A percentile compares a stretch with the other conserved stretches of the same genome.
Evolutionary conservation across 2,329 filamentous ascomycete genomes (phyloP).

Genomic region (Ceratocystiopsis minuta): DNA sequence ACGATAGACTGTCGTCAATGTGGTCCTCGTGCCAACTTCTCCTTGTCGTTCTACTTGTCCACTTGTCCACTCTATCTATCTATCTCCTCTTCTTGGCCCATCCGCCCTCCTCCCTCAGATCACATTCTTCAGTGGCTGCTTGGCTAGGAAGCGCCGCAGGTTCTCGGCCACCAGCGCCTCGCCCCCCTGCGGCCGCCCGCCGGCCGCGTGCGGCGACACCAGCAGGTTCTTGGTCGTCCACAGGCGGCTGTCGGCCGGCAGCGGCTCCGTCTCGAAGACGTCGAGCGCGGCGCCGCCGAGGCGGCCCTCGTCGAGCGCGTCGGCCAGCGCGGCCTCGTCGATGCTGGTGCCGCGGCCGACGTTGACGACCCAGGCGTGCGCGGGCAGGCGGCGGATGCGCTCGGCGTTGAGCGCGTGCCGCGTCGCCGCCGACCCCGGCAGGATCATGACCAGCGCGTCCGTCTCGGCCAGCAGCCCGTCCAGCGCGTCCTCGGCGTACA

Average conservation of each 20-base stretch:
- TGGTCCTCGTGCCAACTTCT: no score
- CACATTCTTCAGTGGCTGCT: constrained; percentile 38
- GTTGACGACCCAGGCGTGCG: constrained; percentile 26
- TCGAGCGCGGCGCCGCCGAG: constrained; percentile 32
- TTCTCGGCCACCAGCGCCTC: constrained; percentile 44
- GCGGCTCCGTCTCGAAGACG: constrained; percentile 27
- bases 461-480: constrained; percentile 21
- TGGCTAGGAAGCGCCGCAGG: constrained; percentile 38
- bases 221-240: constrained; percentile 12
- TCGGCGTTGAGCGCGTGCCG: constrained; percentile 22
- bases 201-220: constrained; percentile 23
- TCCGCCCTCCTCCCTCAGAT: constrained; percentile 5
- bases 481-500: constrained; percentile 22
- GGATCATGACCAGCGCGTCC: constrained; percentile 30
- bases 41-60: no score
- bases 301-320: constrained; percentile 23
- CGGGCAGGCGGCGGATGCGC: constrained; percentile 20
- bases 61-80: no score
- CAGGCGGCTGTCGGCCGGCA: constrained; percentile 18
- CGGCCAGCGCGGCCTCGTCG: constrained; percentile 29
- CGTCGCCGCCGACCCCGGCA: constrained; percentile 23
- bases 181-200: constrained; percentile 40
- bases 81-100: no score
- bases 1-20: no score
- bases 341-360: constrained; percentile 27